phyloP scores from a whole-genome alignment of 2,329 filamentous ascomycete species.

The Aspergillus japonicus region DNA sequence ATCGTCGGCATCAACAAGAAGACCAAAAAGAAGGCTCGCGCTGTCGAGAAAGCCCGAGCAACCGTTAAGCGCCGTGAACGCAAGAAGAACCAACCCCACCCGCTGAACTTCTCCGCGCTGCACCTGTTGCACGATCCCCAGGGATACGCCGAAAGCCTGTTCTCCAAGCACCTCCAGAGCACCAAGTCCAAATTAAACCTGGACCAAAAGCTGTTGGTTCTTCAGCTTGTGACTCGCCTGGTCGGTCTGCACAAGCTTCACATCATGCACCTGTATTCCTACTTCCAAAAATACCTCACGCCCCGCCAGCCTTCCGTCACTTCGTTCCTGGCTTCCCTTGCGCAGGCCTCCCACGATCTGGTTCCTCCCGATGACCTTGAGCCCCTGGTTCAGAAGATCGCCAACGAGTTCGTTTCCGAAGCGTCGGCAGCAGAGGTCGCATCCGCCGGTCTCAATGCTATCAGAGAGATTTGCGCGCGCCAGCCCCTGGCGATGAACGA shows the following conservation, averaged over 20 bases:
- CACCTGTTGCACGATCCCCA: slow-evolving; percentile 94
- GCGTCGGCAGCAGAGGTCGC: slow-evolving; percentile 87
- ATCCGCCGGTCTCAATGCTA: slow-evolving; percentile 87
- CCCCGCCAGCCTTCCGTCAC: slow-evolving; percentile 88
- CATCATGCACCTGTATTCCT: slow-evolving; percentile 87
- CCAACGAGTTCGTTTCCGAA: slow-evolving; percentile 97
- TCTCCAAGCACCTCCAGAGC: slow-evolving; percentile 86
- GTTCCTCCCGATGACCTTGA: slow-evolving; percentile 92
- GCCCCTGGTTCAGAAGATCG: slow-evolving; percentile 89
- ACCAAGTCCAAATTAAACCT: slow-evolving; percentile 80
- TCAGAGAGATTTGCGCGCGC: slow-evolving; percentile 87
- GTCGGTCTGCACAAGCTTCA: slow-evolving; percentile 92
- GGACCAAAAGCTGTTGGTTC: slow-evolving; percentile 83
- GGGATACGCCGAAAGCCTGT: slow-evolving; percentile 85
- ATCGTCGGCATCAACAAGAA: slow-evolving; percentile 95
- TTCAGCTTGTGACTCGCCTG: slow-evolving; percentile 86
- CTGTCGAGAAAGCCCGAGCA: slow-evolving; percentile 76
- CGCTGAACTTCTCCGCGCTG: slow-evolving; percentile 92
- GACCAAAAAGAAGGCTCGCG: slow-evolving; percentile 78
- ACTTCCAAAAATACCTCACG: slow-evolving; percentile 90
- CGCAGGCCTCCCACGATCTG: slow-evolving; percentile 85
- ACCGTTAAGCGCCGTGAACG: slow-evolving; percentile 78
- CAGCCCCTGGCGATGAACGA: slow-evolving; percentile 97
- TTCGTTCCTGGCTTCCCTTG: slow-evolving; percentile 86
- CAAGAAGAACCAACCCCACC: slow-evolving; percentile 83